Base-by-base conservation (phyloP, 2,329 filamentous ascomycete genomes). In the Colletotrichum karsti region DNA sequence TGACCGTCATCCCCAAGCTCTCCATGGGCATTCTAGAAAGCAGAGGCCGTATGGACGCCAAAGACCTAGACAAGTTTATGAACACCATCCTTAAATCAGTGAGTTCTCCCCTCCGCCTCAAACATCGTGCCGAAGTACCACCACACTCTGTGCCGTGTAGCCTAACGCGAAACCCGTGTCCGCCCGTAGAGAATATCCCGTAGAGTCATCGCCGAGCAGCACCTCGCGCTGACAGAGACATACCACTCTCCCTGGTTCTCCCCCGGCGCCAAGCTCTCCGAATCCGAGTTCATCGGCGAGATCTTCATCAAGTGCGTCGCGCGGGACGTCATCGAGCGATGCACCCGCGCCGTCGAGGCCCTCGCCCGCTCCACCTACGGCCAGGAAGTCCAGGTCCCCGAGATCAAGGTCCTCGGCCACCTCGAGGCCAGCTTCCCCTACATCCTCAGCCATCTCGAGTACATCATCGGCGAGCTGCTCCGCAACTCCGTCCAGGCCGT, bases 171-270 rank as follows among this genome's bases (percentile, higher is more conserved):
- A n/a, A 33, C 3, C 28, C 20, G 18, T n/a, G 42, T 24, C 22
- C 24, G n/a, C 12, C 15, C n/a, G 5, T 72, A 96, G 93, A 90
- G 96, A 67, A 99, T 99, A 73, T 98, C 95, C 48, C 91, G 96
- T 67, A 90, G 97, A 70, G 96, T 98, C 72, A 99, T 99, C 76
- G 96, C 96, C 35, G 96, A 99, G 80, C 96, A 99, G 76, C 96
- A 99, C 77, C 89, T 99, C 39, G 94, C 96, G 9, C 87, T 99
- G 18, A 97, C 95, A 5, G 95, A 98, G 73, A 98, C 95, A 2
- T 98, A 95, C 83, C 92, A 96, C 78, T 93, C 93, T 0, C 92
- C 93, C 2, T 95, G 93, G 89, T 95, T 97, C 83, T 95, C 94
- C 64, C 93, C 94, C 0, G 90, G 94, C 69, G 90, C 92, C 3